Evolutionary conservation across 1,284 basidiomycete species (phyloP).

Genomic region (Microstroma glucosiphilum): DNA sequence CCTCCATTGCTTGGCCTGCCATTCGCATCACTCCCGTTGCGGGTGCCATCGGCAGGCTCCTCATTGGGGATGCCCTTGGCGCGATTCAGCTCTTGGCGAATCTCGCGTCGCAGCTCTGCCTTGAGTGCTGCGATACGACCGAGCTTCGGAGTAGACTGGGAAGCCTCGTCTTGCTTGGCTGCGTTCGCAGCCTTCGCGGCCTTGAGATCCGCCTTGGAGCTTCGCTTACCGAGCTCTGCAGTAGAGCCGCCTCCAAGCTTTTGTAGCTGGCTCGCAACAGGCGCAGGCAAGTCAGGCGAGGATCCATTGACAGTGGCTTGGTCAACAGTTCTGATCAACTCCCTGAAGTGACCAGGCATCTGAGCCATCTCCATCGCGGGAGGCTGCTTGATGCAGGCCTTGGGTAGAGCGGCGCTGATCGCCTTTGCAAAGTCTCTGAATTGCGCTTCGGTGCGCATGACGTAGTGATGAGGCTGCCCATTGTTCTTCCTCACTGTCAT

Average conservation of each 20-base stretch:
- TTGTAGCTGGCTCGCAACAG: background rate
- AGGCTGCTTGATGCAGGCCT: constrained; percentile 3
- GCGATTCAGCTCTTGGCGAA: too few species aligned
- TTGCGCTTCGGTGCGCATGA: constrained; percentile 4
- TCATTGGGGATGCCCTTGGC: too few species aligned
- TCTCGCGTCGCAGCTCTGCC: too few species aligned
- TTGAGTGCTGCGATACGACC: too few species aligned
- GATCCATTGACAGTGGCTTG: background rate
- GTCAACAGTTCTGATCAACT: background rate
- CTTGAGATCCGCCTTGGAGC: background rate
- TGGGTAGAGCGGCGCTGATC: background rate
- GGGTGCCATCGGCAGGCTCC: too few species aligned
- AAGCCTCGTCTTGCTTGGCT: background rate
- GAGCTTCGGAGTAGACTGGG: background rate
- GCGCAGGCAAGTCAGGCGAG: background rate
- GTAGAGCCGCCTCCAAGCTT: too few species aligned
- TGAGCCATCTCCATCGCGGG: background rate
- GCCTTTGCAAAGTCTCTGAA: background rate
- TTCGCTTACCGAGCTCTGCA: background rate
- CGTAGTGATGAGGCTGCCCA: background rate
- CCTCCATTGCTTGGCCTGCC: too few species aligned
- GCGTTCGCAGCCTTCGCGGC: background rate
- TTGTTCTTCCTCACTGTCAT: background rate
- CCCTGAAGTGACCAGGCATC: background rate
- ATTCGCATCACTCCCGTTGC: too few species aligned